phyloP scores from a whole-genome alignment of 2,329 filamentous ascomycete species.

The Alternaria postmessia region DNA sequence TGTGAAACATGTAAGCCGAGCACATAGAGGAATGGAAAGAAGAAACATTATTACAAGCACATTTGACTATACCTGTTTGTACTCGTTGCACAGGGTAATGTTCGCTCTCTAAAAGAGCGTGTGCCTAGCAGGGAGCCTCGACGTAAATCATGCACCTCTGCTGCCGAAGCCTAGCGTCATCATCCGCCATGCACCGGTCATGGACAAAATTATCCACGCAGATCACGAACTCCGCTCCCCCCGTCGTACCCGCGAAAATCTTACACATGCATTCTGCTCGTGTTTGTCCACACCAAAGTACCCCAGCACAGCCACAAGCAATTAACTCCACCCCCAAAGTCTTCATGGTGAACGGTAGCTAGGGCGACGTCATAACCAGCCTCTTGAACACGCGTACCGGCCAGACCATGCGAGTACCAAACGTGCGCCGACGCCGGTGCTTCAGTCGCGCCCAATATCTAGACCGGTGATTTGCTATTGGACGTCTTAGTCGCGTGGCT shows the following conservation, averaged over 20 bases:
- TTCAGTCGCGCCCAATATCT: slow-evolving; percentile 11
- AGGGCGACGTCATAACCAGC: slow-evolving; percentile 12
- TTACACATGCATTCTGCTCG: neutral
- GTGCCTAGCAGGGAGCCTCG: neutral
- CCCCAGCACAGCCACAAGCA: slow-evolving; percentile 7
- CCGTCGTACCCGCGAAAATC: neutral
- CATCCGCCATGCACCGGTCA: neutral
- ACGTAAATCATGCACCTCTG: neutral
- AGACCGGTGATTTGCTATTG: slow-evolving; percentile 11
- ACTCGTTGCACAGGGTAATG: neutral
- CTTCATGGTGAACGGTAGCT: neutral
- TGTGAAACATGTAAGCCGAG: slow-evolving; percentile 17
- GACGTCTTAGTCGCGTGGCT: slow-evolving; percentile 4
- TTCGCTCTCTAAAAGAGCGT: neutral
- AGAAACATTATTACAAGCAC: slow-evolving; percentile 7
- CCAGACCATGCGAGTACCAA: slow-evolving; percentile 6
- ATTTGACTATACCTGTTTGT: neutral
- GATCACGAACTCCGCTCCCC: slow-evolving; percentile 7
- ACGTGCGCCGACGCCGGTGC: slow-evolving; percentile 15
- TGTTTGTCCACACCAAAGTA: neutral
- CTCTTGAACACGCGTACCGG: slow-evolving; percentile 20
- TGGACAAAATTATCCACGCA: slow-evolving; percentile 2
- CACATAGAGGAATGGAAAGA: slow-evolving; percentile 27
- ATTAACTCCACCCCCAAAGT: neutral
- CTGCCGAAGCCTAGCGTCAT: slow-evolving; percentile 2